A percentile compares a stretch with the other conserved stretches of the same genome.
Conservation (phyloP, 1,139 yeast species). For the Candida freyschussii region DNA sequence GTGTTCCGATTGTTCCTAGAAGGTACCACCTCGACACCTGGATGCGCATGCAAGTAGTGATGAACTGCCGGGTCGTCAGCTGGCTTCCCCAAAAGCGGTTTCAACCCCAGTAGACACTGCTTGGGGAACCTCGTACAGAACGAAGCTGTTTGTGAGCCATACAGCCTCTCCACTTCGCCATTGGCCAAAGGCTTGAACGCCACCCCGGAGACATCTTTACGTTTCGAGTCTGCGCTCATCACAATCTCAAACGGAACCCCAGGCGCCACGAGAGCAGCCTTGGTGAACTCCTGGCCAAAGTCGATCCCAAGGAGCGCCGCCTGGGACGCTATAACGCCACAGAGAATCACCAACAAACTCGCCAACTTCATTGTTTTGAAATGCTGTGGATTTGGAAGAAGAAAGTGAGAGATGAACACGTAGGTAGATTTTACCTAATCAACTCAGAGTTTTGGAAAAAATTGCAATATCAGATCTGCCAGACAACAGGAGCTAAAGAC, state of each 20-base stretch:
- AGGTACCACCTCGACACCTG: constrained; percentile 53
- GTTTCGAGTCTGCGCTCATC: constrained; percentile 82
- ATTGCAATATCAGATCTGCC: too few species aligned
- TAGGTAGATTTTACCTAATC: too few species aligned
- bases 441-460: too few species aligned
- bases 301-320: constrained; percentile 84
- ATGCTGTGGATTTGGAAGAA: neutral
- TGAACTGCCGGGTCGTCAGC: constrained; percentile 42
- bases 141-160: constrained; percentile 73
- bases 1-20: constrained; percentile 44
- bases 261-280: constrained; percentile 88
- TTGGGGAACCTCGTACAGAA: constrained; percentile 72
- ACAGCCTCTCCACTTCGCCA: constrained; percentile 60
- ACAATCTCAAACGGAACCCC: constrained; percentile 84
- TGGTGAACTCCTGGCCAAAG: constrained; percentile 83
- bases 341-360: constrained; percentile 2
- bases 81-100: constrained; percentile 65
- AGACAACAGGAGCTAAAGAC: too few species aligned
- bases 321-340: constrained; percentile 14
- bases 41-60: constrained; percentile 48
- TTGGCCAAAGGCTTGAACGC: constrained; percentile 48
- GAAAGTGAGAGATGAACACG: too few species aligned
- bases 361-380: constrained; percentile 1
- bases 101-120: constrained; percentile 61
- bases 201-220: constrained; percentile 81